phyloP scores from a whole-genome alignment of 2,329 filamentous ascomycete species.

The Microsporum canis region DNA sequence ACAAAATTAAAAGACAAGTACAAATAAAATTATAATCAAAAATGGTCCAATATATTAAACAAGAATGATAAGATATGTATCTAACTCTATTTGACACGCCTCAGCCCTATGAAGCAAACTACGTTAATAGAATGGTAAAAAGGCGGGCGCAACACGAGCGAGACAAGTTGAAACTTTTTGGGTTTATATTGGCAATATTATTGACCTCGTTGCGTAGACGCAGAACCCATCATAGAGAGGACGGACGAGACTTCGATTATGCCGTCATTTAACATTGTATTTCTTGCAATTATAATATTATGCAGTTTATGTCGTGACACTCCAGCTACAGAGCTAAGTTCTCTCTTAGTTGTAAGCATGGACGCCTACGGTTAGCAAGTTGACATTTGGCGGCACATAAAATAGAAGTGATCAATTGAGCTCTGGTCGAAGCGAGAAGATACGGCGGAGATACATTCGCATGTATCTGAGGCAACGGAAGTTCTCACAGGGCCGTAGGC shows the following conservation, averaged over 20 bases:
- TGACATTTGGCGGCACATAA: too few species aligned
- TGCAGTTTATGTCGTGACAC: neutral
- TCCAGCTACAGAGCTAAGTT: neutral
- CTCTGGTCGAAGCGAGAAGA: neutral
- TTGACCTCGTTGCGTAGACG: slow-evolving; percentile 33
- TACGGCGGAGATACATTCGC: neutral
- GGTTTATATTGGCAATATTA: slow-evolving; percentile 32
- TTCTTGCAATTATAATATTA: neutral
- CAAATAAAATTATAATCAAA: too few species aligned
- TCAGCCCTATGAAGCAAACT: slow-evolving; percentile 23
- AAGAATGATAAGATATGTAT: slow-evolving; percentile 24
- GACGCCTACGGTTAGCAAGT: neutral
- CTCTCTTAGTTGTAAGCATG: neutral
- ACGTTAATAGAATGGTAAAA: slow-evolving; percentile 10
- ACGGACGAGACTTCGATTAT: slow-evolving; percentile 37
- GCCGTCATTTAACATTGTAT: slow-evolving; percentile 18
- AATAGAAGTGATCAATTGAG: neutral
- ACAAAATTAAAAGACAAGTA: too few species aligned
- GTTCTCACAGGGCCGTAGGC: neutral
- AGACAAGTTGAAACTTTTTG: slow-evolving; percentile 18
- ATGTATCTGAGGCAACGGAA: neutral
- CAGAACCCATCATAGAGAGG: slow-evolving; percentile 22
- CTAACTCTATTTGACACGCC: slow-evolving; percentile 36
- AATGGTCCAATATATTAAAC: too few species aligned
- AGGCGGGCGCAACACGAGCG: slow-evolving; percentile 36